phyloP scores from a whole-genome alignment of 2,329 filamentous ascomycete species.

The Amauroascus verrucosus region DNA sequence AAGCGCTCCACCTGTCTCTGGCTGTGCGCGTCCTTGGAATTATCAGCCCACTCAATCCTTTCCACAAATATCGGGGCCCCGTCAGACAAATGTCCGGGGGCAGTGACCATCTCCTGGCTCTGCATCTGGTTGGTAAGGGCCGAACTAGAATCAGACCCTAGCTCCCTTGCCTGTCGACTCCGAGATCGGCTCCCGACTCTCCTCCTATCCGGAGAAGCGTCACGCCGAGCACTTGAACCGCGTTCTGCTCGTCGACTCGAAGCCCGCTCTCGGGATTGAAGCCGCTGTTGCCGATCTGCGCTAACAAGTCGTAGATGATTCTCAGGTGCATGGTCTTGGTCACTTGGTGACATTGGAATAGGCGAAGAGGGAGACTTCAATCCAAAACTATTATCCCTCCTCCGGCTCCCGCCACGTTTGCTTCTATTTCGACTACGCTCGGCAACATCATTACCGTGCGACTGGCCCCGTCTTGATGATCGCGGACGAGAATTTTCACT shows the following conservation, averaged over 20 bases:
- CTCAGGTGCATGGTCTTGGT: slow-evolving; percentile 51
- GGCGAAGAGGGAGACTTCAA: slow-evolving; percentile 70
- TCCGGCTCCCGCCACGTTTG: slow-evolving; percentile 51
- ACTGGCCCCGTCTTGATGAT: slow-evolving; percentile 6
- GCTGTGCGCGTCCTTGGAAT: background rate
- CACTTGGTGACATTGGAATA: slow-evolving; percentile 57
- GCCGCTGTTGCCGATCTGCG: slow-evolving; percentile 34
- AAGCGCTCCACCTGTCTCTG: slow-evolving; percentile 3
- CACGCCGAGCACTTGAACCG: slow-evolving; percentile 35
- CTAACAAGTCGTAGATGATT: slow-evolving; percentile 43
- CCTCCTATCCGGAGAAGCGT: slow-evolving; percentile 39
- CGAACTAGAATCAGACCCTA: slow-evolving; percentile 8
- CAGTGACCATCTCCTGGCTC: background rate
- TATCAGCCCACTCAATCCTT: background rate
- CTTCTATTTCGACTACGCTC: background rate
- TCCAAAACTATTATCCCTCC: slow-evolving; percentile 48
- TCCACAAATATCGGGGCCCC: slow-evolving; percentile 7
- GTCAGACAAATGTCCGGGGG: background rate
- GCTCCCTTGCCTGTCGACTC: slow-evolving; percentile 27
- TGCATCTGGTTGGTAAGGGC: background rate
- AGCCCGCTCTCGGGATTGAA: slow-evolving; percentile 44
- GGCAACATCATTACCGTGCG: background rate
- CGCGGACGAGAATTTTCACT: slow-evolving; percentile 3
- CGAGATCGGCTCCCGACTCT: slow-evolving; percentile 27
- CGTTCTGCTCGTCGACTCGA: slow-evolving; percentile 41